Percentiles rank a stretch among this genome's conserved stretches.
phyloP scores from a whole-genome alignment of 2,329 filamentous ascomycete species.

The Aureobasidium sp. region DNA sequence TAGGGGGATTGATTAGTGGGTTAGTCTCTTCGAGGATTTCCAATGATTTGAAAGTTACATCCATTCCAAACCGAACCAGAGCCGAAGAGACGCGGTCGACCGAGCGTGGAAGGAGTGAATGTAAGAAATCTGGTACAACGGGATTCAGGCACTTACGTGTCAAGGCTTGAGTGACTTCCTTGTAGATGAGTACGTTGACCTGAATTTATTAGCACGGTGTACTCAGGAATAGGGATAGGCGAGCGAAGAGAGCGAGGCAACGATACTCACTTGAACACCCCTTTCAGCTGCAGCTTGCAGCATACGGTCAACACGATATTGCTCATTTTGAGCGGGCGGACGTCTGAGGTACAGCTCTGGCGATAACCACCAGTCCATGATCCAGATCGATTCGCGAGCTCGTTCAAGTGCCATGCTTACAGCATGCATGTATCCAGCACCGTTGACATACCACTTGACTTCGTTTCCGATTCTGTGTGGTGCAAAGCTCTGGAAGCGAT shows the following conservation, averaged over 20 bases:
- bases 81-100: constrained; percentile 34
- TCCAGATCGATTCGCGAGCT: constrained; percentile 71
- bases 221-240: background rate
- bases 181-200: constrained; percentile 11
- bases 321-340: constrained; percentile 71
- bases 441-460: constrained; percentile 86
- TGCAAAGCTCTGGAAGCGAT: constrained; percentile 59
- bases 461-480: constrained; percentile 62
- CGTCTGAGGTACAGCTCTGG: constrained; percentile 81
- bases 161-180: constrained; percentile 69
- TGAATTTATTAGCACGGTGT: background rate
- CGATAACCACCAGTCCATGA: constrained; percentile 84
- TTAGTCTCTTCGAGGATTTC: constrained; percentile 38
- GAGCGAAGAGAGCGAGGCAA: constrained; percentile 53
- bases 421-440: constrained; percentile 76
- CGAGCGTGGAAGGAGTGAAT: constrained; percentile 34
- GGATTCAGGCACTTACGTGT: constrained; percentile 55
- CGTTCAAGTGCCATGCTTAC: constrained; percentile 71
- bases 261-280: constrained; percentile 70
- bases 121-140: constrained; percentile 34
- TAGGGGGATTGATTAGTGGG: constrained; percentile 36
- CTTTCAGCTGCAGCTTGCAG: constrained; percentile 73
- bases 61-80: constrained; percentile 34
- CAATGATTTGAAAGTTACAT: constrained; percentile 37
- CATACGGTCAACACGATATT: constrained; percentile 77